A percentile compares a stretch with the other conserved stretches of the same genome.
Evolutionary conservation across 108 stramenopile species (phyloP).

Genomic region (Nitzschia inconspicua): DNA sequence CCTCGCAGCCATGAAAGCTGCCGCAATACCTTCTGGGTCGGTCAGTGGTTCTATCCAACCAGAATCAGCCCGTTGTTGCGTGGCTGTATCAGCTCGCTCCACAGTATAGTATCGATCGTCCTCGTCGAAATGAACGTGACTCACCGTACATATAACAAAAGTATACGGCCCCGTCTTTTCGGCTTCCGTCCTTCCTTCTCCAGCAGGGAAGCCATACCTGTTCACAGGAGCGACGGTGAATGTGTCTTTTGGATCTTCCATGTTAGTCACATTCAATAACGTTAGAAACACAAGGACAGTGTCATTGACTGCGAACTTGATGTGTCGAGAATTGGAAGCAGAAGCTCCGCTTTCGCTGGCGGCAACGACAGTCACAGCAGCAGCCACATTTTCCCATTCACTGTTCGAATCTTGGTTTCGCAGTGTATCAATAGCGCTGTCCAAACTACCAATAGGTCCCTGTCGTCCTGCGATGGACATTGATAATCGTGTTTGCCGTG

Average conservation of each 20-base stretch:
- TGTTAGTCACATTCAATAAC: conserved; percentile 47
- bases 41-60: conserved; percentile 45
- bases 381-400: conserved; percentile 44
- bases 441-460: neutral
- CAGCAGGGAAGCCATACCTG: conserved; percentile 54
- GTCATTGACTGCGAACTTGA: conserved; percentile 38
- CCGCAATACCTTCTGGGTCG: conserved; percentile 22
- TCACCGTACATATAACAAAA: conserved; percentile 59
- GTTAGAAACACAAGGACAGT: conserved; percentile 40
- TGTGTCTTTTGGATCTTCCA: conserved; percentile 22
- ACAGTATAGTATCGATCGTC: conserved; percentile 65
- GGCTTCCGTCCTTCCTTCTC: conserved; percentile 40
- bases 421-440: conserved; percentile 18
- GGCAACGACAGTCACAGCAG: conserved; percentile 44
- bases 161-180: conserved; percentile 61
- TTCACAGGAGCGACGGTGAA: conserved; percentile 51
- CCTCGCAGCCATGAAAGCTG: conserved; percentile 30
- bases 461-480: too few species aligned
- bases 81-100: conserved; percentile 48
- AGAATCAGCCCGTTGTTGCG: conserved; percentile 61
- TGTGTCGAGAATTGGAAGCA: too few species aligned
- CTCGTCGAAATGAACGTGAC: conserved; percentile 67
- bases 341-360: conserved; percentile 11
- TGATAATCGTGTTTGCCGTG: too few species aligned
- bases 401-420: conserved; percentile 10